These are phyloP conservation scores for Antitrichia curtipendula DNA, from an alignment of 225 moss, liverwort and hornwort species.

Conservation along the genomic window DNA sequence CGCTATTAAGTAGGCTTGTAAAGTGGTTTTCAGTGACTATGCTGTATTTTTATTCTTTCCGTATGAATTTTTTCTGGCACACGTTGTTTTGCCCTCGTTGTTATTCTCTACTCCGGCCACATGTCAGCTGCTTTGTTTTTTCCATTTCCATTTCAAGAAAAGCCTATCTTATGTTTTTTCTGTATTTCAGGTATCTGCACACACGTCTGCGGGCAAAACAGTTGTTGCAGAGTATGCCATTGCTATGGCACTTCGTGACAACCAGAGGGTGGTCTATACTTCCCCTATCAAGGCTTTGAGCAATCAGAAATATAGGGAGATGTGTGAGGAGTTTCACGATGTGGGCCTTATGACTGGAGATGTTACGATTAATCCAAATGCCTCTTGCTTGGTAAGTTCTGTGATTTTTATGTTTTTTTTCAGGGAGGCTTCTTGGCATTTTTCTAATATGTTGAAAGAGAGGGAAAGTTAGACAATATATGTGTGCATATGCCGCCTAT, in stretches of 20 bases:
- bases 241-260: conserved; percentile 92
- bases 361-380: conserved; percentile 88
- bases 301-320: conserved; percentile 93
- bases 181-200: conserved; percentile 78
- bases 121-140: not conserved
- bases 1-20: not conserved
- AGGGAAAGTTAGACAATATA: not conserved
- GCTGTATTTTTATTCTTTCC: not conserved
- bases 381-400: conserved; percentile 77
- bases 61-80: not conserved
- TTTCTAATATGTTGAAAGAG: not conserved
- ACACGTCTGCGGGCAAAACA: conserved; percentile 98
- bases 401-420: not conserved
- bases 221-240: conserved; percentile 98
- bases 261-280: conserved; percentile 96
- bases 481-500: not conserved
- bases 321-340: conserved; percentile 83
- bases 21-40: not conserved
- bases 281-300: conserved; percentile 97
- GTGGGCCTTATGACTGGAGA: conserved; percentile 99
- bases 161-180: not conserved
- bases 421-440: not conserved
- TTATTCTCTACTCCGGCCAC: not conserved
- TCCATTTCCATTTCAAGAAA: not conserved
- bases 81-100: not conserved